Percentiles rank a stretch among this genome's conserved stretches.
Conservation (phyloP, 495 filamentous ascomycete species). For the Penicillium subrubescens region DNA sequence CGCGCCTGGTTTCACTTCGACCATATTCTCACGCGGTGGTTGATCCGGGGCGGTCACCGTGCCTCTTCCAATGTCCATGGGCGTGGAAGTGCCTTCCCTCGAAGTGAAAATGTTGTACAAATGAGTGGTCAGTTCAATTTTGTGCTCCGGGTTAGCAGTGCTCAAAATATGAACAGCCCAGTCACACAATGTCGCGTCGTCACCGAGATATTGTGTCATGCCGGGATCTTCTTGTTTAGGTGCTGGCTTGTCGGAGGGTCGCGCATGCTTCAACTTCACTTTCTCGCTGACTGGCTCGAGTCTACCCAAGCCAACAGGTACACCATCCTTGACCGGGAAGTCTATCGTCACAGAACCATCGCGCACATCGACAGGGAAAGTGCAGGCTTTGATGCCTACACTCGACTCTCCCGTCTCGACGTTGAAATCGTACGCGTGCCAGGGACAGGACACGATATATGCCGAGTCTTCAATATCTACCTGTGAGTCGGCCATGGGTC, state of each 20-base stretch:
- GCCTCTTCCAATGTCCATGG: slow-evolving; percentile 49
- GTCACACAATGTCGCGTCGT: slow-evolving; percentile 51
- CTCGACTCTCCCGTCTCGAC: slow-evolving; percentile 58
- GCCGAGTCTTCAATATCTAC: slow-evolving; percentile 58
- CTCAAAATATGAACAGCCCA: slow-evolving; percentile 56
- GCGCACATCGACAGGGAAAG: slow-evolving; percentile 48
- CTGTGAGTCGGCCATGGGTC: slow-evolving; percentile 51
- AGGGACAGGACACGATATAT: slow-evolving; percentile 56
- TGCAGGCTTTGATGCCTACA: slow-evolving; percentile 55
- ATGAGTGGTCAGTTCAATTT: slow-evolving; percentile 54
- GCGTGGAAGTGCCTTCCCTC: slow-evolving; percentile 40
- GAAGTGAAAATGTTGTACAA: slow-evolving; percentile 48
- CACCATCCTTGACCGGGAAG: slow-evolving; percentile 27
- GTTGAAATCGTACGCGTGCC: slow-evolving; percentile 61
- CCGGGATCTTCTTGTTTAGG: slow-evolving; percentile 19
- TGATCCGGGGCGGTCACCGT: slow-evolving; percentile 42
- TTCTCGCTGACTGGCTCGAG: slow-evolving; percentile 53
- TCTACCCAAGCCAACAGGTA: slow-evolving; percentile 29
- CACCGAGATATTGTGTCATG: slow-evolving; percentile 39
- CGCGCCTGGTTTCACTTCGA: slow-evolving; percentile 41
- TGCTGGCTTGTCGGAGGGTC: slow-evolving; percentile 21
- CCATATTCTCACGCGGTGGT: slow-evolving; percentile 49
- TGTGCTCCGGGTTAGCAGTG: slow-evolving; percentile 53
- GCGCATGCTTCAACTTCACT: slow-evolving; percentile 49
- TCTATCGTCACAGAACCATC: slow-evolving; percentile 39